Evolutionary conservation across 2,329 filamentous ascomycete genomes (phyloP).

Genomic region (Fusarium coffeatum): DNA sequence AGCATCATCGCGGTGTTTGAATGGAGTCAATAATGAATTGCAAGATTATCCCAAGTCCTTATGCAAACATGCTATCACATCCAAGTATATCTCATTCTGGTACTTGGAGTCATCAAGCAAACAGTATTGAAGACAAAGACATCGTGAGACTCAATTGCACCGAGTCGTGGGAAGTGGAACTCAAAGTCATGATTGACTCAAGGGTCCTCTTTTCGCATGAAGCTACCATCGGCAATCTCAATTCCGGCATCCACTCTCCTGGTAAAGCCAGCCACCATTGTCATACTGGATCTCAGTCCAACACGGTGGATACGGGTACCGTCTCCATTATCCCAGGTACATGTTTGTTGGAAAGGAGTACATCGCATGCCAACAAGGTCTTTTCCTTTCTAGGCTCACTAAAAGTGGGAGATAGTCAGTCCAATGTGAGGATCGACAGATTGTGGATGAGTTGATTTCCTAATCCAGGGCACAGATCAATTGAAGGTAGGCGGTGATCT

Average conservation of each 20-base stretch:
- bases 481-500: neutral
- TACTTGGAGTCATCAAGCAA: neutral
- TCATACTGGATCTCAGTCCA: neutral
- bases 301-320: neutral
- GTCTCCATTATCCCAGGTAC: neutral
- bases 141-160: neutral
- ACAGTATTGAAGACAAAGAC: neutral
- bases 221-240: constrained; percentile 6
- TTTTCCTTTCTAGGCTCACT: neutral
- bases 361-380: neutral
- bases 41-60: neutral
- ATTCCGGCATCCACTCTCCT: neutral
- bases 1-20: too few species aligned
- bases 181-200: neutral
- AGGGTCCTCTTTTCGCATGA: neutral
- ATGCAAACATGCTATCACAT: neutral
- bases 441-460: constrained; percentile 13
- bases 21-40: too few species aligned
- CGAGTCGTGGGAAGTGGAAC: neutral
- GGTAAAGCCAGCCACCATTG: neutral
- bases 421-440: constrained; percentile 3
- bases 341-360: neutral
- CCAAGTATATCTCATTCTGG: neutral
- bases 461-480: constrained; percentile 3
- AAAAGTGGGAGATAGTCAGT: neutral